A percentile compares a stretch with the other conserved stretches of the same genome.
These are phyloP conservation scores for Immersiella caudata DNA, from an alignment of 495 filamentous ascomycete species.

Conservation along the genomic window DNA sequence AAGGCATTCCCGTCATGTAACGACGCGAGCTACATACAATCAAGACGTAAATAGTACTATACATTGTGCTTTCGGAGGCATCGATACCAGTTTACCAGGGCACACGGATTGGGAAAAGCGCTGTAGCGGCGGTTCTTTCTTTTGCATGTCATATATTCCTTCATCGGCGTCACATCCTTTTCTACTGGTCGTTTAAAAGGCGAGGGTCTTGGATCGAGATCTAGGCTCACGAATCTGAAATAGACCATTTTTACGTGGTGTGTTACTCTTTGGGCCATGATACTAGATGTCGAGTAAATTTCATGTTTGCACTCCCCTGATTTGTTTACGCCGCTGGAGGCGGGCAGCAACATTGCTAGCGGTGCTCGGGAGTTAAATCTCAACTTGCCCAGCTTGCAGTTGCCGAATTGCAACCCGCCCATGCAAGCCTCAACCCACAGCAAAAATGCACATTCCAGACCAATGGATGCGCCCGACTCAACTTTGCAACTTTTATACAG, in stretches of 20 bases:
- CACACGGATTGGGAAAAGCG: constrained; percentile 1
- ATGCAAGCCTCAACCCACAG: background rate
- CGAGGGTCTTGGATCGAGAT: background rate
- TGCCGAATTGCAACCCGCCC: no score
- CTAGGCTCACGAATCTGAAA: background rate
- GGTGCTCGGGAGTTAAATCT: no score
- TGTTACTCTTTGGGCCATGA: no score
- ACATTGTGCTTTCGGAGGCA: constrained; percentile 6
- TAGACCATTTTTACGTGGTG: background rate
- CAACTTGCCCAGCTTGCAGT: no score
- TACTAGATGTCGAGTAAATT: background rate
- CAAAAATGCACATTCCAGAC: background rate
- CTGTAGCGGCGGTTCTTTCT: constrained; percentile 15
- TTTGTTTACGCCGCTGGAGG: no score
- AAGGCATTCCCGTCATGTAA: constrained; percentile 73
- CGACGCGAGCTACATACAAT: background rate
- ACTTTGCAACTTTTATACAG: background rate
- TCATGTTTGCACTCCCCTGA: no score
- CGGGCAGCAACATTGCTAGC: no score
- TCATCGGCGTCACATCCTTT: background rate
- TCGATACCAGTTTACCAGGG: constrained; percentile 6
- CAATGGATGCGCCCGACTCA: background rate
- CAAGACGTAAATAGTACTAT: background rate
- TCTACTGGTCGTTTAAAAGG: background rate
- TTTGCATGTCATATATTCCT: constrained; percentile 3